Percentiles rank a stretch among this genome's conserved stretches.
These are phyloP conservation scores for Tuber umbilicatum DNA, from an alignment of 495 filamentous ascomycete genomes.

Conservation along the genomic window DNA sequence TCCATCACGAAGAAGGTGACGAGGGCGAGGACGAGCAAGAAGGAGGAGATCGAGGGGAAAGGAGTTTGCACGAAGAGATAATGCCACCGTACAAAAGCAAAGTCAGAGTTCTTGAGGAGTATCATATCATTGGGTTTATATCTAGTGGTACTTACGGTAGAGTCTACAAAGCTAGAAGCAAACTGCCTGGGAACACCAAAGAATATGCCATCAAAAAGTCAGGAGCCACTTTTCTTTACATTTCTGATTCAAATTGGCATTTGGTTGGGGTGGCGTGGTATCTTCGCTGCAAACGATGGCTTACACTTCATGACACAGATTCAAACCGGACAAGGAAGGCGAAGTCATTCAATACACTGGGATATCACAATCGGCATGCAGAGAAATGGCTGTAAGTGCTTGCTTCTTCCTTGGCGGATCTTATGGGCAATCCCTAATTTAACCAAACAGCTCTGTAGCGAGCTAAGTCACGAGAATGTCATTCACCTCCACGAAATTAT, in stretches of 20 bases:
- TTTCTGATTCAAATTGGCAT: background rate
- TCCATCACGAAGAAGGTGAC: conserved; percentile 13
- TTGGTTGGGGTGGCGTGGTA: background rate
- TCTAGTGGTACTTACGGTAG: conserved; percentile 97
- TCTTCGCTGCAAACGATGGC: background rate
- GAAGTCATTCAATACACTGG: conserved; percentile 91
- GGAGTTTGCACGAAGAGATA: conserved; percentile 13
- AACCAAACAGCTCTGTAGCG: conserved; percentile 63
- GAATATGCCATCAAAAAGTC: conserved; percentile 95
- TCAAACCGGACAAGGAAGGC: conserved; percentile 99
- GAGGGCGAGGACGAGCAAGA: conserved; percentile 16
- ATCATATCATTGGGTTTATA: conserved; percentile 96
- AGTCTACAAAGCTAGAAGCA: conserved; percentile 88
- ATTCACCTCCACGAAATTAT: conserved; percentile 93
- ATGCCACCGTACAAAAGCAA: conserved; percentile 68
- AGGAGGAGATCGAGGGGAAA: background rate
- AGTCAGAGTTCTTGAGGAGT: conserved; percentile 79
- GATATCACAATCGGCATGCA: conserved; percentile 92
- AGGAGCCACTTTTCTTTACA: conserved; percentile 14
- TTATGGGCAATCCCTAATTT: conserved; percentile 8
- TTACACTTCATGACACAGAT: conserved; percentile 48
- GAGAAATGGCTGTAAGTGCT: conserved; percentile 72
- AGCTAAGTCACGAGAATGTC: conserved; percentile 81
- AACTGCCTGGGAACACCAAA: conserved; percentile 59
- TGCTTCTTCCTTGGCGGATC: background rate